These are phyloP conservation scores for Teratosphaeria nubilosa DNA, from an alignment of 2,329 filamentous ascomycete species.

Conservation along the genomic window DNA sequence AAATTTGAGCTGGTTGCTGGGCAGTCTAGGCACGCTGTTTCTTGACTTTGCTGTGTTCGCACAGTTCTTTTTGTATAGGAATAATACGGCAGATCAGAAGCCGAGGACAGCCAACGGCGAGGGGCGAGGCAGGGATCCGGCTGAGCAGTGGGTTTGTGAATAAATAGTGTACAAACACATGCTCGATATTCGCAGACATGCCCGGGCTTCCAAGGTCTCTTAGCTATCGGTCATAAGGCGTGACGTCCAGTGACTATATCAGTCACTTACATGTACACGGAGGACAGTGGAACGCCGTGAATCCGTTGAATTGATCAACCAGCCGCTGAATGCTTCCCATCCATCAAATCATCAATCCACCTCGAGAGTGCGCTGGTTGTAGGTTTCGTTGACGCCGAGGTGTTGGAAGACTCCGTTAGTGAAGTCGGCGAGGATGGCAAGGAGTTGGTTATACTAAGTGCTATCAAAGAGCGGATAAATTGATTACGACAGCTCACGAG, in stretches of 20 bases:
- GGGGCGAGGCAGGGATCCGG: conserved; percentile 19
- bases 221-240: too few relatives aligned
- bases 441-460: neutral
- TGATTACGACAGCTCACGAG: neutral
- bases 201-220: too few relatives aligned
- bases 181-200: too few relatives aligned
- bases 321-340: too few relatives aligned
- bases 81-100: conserved; percentile 20
- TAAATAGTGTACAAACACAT: neutral
- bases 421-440: neutral
- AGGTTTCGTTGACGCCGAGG: neutral
- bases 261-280: too few relatives aligned
- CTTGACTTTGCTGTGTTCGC: conserved; percentile 79
- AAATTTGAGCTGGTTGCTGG: conserved; percentile 82
- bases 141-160: conserved; percentile 7
- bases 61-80: conserved; percentile 80
- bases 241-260: too few relatives aligned
- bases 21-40: conserved; percentile 76
- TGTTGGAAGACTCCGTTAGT: neutral
- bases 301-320: too few relatives aligned
- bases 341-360: too few relatives aligned
- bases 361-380: neutral
- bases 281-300: too few relatives aligned
- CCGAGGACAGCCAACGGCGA: conserved; percentile 13
- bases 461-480: too few relatives aligned